Base-by-base conservation (phyloP, 2,329 filamentous ascomycete genomes). In the Colletotrichum spinosum region DNA sequence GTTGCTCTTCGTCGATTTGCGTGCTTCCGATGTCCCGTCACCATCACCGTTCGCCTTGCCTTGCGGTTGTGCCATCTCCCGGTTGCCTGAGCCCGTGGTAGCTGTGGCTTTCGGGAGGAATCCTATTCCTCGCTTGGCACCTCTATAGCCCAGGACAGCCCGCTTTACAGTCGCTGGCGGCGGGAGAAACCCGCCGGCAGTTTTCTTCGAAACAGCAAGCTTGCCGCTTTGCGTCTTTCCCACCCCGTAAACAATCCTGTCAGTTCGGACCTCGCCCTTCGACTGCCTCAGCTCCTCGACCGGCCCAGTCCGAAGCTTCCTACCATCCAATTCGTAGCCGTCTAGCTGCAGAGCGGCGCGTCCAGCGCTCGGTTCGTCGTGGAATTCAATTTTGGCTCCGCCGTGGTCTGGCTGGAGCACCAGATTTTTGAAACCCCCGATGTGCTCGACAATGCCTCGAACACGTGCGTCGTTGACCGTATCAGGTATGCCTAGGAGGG, bases 381-480 rank as follows among this genome's bases (percentile, higher is more conserved):
- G 81, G 72, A 92, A 97, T 74, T 98, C 96, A 42, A 98, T 85
- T 59, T 95, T 91, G 6, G 94, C 96, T 11, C 94, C 94, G 63
- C 90, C 89, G 68, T 97, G 92, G 65, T 93, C 88, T 1, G 94
- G 93, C 50, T 93, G 89, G 10, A 97, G 83, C 11, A 91, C 84
- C 4, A 98, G 84, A 76, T 94, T 95, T 68, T 90, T 83, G 33
- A 97, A 83, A 1, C 84, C 77, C 1, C 93, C 94, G 49, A 90
- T 84, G 2, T 88, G 85, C 70, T 93, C 90, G 8, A 92, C 88
- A 3, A 97, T 81, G 0, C 89, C 84, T 49, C 88, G 88, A 59
- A 99, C 88, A 37, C 94, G 92, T 1, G 92, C 88, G 72, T 97
- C 93, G 69, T 97, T 97, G 72, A 98, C 88, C 0, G 94, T 98